Evolutionary conservation across 2,329 filamentous ascomycete genomes (phyloP).

Genomic region (Chrysoporthe austroafricana): DNA sequence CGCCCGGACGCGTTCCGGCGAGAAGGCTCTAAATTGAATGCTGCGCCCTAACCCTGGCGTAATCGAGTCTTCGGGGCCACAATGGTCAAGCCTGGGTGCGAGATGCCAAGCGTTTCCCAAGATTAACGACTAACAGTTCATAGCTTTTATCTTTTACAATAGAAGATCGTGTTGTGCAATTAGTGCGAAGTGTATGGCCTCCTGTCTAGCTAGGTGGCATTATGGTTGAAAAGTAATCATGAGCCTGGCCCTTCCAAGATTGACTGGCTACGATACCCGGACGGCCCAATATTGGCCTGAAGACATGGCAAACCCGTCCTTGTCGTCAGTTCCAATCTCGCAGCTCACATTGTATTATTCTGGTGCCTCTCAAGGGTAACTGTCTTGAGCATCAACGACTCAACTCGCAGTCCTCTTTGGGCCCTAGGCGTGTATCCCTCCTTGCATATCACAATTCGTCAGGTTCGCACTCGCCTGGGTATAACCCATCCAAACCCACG

Average conservation of each 20-base stretch:
- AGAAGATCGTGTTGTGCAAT: neutral
- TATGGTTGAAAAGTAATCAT: neutral
- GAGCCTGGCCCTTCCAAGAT: neutral
- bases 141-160: neutral
- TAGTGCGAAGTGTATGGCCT: neutral
- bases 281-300: neutral
- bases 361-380: neutral
- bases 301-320: neutral
- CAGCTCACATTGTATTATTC: neutral
- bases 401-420: neutral
- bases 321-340: neutral
- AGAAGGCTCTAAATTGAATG: conserved; percentile 24
- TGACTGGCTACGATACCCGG: neutral
- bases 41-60: neutral
- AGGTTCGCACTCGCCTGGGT: neutral
- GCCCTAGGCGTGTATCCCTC: neutral
- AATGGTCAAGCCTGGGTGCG: neutral
- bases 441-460: neutral
- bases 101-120: neutral
- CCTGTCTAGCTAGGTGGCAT: neutral
- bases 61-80: neutral
- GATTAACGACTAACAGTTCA: neutral
- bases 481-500: neutral
- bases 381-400: neutral
- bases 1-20: conserved; percentile 3